Evolutionary conservation across 2,329 filamentous ascomycete genomes (phyloP), one percentile per base, ranked within the genome.

Genomic region (Metarhizium anisopliae): DNA sequence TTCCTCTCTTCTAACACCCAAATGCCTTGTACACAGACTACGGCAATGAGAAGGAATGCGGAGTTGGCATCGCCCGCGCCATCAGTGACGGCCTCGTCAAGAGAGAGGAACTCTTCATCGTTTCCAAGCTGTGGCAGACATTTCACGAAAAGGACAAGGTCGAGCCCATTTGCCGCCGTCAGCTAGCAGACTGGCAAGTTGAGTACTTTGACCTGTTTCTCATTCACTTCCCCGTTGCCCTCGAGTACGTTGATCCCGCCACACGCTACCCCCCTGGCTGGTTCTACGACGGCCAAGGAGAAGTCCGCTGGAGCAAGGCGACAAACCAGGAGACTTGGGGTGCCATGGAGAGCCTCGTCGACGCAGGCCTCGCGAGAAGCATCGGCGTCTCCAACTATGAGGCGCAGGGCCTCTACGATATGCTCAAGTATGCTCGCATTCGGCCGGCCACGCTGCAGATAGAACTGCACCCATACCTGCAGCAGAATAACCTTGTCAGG

Each of bases 171-270:
- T 81, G 78, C 72, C 83, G 83, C 71, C 86, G 85, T 68, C 88
- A 92, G 74, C 84, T 92, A 59, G 81, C 83, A 62, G 88, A 93
- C 77, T 93, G 89, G 84, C 85, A 87, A 60, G 70, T 95, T 59
- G 90, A 92, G 66, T 95, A 95, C 79, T 92, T 95, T 71, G 90
- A 95, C 71, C 83, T 95, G 62, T 95, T 86, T 82, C 78, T 93
- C 65, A 84, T 95, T 66, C 91, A 95, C 78, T 95, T 94, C 81
- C 90, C 91, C 61, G 83, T 94, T 60, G 83, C 91, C 45, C 80
- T 95, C 64, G 87, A 90, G 76, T 95, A 89, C 72, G 87, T 95
- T 65, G 87, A 91, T 74, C 90, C 90, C 43, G 74, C 77, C 16
- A 85, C 86, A 57, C 85, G 86, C 68, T 92, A 93, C 78, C 89